These are phyloP conservation scores for Thalassiosira livingstoniorum DNA, from an alignment of 352 stramenopile species.

Conservation along the genomic window DNA sequence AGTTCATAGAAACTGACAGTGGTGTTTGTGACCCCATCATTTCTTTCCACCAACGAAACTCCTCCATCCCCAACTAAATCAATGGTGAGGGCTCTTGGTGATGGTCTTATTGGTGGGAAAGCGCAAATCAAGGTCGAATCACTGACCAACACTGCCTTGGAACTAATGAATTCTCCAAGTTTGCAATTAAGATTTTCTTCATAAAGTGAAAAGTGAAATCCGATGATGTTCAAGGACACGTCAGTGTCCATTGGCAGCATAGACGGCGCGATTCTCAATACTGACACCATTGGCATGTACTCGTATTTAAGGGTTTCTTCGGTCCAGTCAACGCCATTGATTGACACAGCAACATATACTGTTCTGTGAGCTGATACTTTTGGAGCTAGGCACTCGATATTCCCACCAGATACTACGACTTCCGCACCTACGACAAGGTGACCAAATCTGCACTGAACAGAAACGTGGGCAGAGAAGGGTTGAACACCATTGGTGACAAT, in stretches of 20 bases:
- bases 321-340: slow-evolving; percentile 32
- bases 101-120: slow-evolving; percentile 12
- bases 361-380: background rate
- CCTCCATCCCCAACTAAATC: slow-evolving; percentile 26
- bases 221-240: background rate
- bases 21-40: background rate
- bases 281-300: slow-evolving; percentile 19
- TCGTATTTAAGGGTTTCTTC: background rate
- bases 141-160: slow-evolving; percentile 7
- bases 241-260: background rate
- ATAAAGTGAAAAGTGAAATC: slow-evolving; percentile 2
- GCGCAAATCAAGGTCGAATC: slow-evolving; percentile 7
- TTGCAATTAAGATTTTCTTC: slow-evolving; percentile 14
- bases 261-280: slow-evolving; percentile 3
- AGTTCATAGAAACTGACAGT: background rate
- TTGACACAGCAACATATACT: slow-evolving; percentile 8
- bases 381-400: slow-evolving; percentile 24
- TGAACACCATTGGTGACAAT: slow-evolving; percentile 19
- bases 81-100: slow-evolving; percentile 7
- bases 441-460: slow-evolving; percentile 20
- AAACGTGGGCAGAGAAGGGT: background rate
- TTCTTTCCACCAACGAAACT: slow-evolving; percentile 16
- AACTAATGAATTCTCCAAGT: background rate
- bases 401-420: slow-evolving; percentile 3
- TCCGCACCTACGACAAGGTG: background rate